Conservation (phyloP, 2,329 filamentous ascomycete genomes). For the Monosporascus cannonballus region DNA sequence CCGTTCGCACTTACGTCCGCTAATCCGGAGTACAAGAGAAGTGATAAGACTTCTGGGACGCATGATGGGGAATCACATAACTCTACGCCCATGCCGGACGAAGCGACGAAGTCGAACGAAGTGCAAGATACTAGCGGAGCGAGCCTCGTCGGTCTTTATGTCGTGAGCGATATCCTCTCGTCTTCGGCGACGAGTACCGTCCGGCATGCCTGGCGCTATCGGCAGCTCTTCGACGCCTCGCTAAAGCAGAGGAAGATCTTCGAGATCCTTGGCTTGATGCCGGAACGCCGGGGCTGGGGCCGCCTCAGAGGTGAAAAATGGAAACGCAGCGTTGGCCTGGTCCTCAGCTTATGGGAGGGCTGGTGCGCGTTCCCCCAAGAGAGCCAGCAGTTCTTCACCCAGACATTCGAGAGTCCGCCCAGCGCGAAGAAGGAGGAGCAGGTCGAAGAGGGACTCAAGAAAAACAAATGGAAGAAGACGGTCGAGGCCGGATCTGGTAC, state of each 20-base stretch:
- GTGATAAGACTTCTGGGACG: conserved; percentile 32
- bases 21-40: conserved; percentile 49
- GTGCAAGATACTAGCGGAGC: conserved; percentile 60
- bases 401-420: conserved; percentile 67
- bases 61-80: conserved; percentile 29
- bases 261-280: conserved; percentile 66
- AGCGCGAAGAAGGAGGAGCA: conserved; percentile 34
- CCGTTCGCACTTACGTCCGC: conserved; percentile 70
- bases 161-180: conserved; percentile 71
- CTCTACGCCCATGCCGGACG: conserved; percentile 30
- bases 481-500: conserved; percentile 36
- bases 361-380: conserved; percentile 70
- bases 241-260: conserved; percentile 64
- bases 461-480: conserved; percentile 45
- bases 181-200: conserved; percentile 71
- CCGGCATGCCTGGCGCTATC: conserved; percentile 80
- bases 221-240: conserved; percentile 70
- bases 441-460: conserved; percentile 27
- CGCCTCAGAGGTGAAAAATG: conserved; percentile 77
- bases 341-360: conserved; percentile 66
- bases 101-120: conserved; percentile 35
- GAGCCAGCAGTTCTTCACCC: conserved; percentile 64
- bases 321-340: conserved; percentile 66
- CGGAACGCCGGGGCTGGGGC: conserved; percentile 71
- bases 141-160: conserved; percentile 74